phyloP scores from a whole-genome alignment of 306 rosid genomes.

The Leucaena leucocephala region DNA sequence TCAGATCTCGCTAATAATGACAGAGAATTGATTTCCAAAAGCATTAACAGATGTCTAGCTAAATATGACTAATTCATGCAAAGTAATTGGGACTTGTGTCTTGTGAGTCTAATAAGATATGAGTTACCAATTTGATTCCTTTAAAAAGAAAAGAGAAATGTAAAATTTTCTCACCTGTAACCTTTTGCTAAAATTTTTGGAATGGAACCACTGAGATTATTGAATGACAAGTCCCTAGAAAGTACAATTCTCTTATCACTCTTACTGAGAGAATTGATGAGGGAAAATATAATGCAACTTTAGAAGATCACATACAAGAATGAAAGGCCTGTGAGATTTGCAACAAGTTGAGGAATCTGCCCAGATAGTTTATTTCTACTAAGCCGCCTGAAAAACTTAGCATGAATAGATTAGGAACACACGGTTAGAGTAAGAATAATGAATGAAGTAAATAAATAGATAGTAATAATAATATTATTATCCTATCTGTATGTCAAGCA shows the following conservation, averaged over 20 bases:
- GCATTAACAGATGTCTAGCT: background rate
- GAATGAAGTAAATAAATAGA: slow-evolving; percentile 18
- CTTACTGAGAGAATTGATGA: slow-evolving; percentile 13
- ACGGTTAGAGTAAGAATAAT: slow-evolving; percentile 40
- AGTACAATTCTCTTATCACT: slow-evolving; percentile 28
- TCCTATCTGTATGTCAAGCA: slow-evolving; percentile 31
- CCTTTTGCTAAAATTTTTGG: slow-evolving; percentile 89
- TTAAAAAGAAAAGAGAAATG: background rate
- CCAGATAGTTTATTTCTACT: slow-evolving; percentile 78
- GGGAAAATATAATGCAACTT: slow-evolving; percentile 28
- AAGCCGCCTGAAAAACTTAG: slow-evolving; percentile 93
- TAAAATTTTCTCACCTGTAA: slow-evolving; percentile 63
- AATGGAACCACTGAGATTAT: slow-evolving; percentile 89
- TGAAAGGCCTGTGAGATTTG: slow-evolving; percentile 78
- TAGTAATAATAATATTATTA: slow-evolving; percentile 3
- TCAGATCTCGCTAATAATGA: background rate
- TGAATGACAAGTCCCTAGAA: slow-evolving; percentile 85
- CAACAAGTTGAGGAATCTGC: slow-evolving; percentile 79
- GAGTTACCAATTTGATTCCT: background rate
- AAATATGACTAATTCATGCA: background rate
- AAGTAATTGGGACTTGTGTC: background rate
- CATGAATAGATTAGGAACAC: slow-evolving; percentile 47
- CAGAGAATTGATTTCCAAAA: slow-evolving; percentile 1
- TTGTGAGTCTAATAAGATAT: background rate
- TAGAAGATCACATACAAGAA: slow-evolving; percentile 66